Percentiles rank a stretch among this genome's conserved stretches.
Conservation (phyloP, 352 stramenopile genomes). For the Phytophthora tubulina region DNA sequence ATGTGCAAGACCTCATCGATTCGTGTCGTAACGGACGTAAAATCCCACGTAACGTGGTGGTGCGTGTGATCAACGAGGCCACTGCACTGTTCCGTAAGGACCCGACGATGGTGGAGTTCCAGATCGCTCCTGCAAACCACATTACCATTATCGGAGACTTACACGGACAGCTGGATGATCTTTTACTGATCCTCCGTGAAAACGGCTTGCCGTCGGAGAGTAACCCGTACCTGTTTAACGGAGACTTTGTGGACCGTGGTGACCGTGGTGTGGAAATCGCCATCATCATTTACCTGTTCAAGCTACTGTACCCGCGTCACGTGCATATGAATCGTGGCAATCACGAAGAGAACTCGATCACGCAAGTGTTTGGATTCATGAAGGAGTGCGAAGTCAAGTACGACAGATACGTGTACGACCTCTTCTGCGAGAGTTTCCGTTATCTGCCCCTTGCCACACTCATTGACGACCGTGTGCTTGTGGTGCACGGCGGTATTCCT, state of each 20-base stretch:
- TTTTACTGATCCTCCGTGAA: constrained; percentile 85
- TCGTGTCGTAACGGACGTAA: constrained; percentile 83
- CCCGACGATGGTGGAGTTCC: constrained; percentile 76
- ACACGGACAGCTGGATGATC: constrained; percentile 87
- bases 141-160: constrained; percentile 87
- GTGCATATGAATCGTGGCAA: constrained; percentile 89
- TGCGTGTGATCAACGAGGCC: constrained; percentile 75
- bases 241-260: constrained; percentile 87
- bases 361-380: constrained; percentile 90
- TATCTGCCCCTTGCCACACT: constrained; percentile 80
- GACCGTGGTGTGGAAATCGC: constrained; percentile 84
- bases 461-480: constrained; percentile 78
- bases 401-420: constrained; percentile 78
- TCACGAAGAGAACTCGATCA: constrained; percentile 89
- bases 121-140: constrained; percentile 75
- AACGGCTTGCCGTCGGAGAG: constrained; percentile 78
- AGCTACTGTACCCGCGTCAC: constrained; percentile 76
- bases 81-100: constrained; percentile 60
- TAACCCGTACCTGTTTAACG: constrained; percentile 91
- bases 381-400: constrained; percentile 89
- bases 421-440: constrained; percentile 87
- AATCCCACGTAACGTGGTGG: constrained; percentile 79
- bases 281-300: constrained; percentile 86
- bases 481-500: constrained; percentile 81
- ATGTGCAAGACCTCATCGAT: constrained; percentile 77